These are phyloP conservation scores for Yamadazyma friedrichii DNA, from an alignment of 1,139 yeast genomes.

Conservation along the genomic window DNA sequence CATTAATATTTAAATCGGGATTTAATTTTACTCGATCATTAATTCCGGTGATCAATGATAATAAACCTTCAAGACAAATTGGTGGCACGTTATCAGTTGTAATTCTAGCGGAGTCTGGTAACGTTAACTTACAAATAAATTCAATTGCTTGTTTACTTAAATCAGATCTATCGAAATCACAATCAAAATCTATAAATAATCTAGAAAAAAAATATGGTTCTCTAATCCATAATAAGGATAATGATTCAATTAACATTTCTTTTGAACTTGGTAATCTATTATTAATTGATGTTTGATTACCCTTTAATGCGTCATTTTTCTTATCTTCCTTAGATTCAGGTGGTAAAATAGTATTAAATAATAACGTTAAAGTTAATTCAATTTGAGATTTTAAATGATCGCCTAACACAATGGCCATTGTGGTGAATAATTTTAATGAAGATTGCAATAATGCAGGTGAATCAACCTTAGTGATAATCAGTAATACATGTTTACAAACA, in stretches of 20 bases:
- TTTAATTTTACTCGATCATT: conserved; percentile 50
- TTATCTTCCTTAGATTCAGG: conserved; percentile 17
- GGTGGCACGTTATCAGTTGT: conserved; percentile 93
- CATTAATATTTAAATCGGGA: conserved; percentile 17
- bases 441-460: conserved; percentile 68
- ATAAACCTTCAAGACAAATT: conserved; percentile 82
- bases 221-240: conserved; percentile 82
- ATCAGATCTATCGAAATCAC: conserved; percentile 86
- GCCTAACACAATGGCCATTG: conserved; percentile 61
- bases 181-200: conserved; percentile 81
- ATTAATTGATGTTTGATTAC: conserved; percentile 28
- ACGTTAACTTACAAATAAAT: conserved; percentile 69
- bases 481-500: conserved; percentile 79
- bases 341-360: conserved; percentile 55
- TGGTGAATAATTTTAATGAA: conserved; percentile 72
- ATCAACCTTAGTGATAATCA: conserved; percentile 70
- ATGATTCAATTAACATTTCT: conserved; percentile 80
- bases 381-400: conserved; percentile 61
- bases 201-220: conserved; percentile 77
- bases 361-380: conserved; percentile 60
- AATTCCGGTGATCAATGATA: conserved; percentile 68
- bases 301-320: conserved; percentile 21
- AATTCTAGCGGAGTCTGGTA: conserved; percentile 73
- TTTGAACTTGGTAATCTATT: conserved; percentile 44
- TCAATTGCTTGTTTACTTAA: conserved; percentile 68